A percentile compares a stretch with the other conserved stretches of the same genome.
phyloP scores from a whole-genome alignment of 345 rosid species.

The Bruguiera gymnorhiza region DNA sequence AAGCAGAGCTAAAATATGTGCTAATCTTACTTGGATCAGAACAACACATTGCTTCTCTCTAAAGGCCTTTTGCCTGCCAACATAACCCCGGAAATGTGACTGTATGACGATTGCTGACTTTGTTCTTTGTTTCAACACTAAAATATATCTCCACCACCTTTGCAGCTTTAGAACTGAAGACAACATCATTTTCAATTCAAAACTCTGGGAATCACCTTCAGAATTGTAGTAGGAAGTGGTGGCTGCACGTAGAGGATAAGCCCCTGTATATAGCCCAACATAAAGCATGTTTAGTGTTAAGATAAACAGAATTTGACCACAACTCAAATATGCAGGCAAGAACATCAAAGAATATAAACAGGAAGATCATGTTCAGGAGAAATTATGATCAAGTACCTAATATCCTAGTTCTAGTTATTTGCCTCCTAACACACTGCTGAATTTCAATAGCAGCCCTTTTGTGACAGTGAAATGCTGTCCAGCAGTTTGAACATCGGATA shows the following conservation, averaged over 20 bases:
- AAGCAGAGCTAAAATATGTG: background rate
- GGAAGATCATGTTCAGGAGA: slow-evolving; percentile 2
- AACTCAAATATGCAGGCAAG: background rate
- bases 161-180: slow-evolving; percentile 62
- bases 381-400: slow-evolving; percentile 42
- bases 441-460: slow-evolving; percentile 54
- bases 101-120: slow-evolving; percentile 58
- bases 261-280: slow-evolving; percentile 36
- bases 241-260: slow-evolving; percentile 30
- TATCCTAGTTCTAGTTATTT: slow-evolving; percentile 52
- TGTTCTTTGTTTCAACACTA: slow-evolving; percentile 41
- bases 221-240: slow-evolving; percentile 11
- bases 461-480: slow-evolving; percentile 30
- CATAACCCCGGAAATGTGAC: slow-evolving; percentile 51
- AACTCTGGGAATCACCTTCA: slow-evolving; percentile 24
- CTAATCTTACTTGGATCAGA: slow-evolving; percentile 64
- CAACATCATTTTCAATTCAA: slow-evolving; percentile 23
- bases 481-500: slow-evolving; percentile 37
- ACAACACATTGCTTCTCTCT: slow-evolving; percentile 43
- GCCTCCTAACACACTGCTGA: slow-evolving; percentile 57
- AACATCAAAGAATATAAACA: slow-evolving; percentile 8
- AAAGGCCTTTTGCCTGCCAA: slow-evolving; percentile 45
- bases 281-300: slow-evolving; percentile 8
- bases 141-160: slow-evolving; percentile 74
- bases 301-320: slow-evolving; percentile 2